phyloP scores from a whole-genome alignment of 257 asterid genomes.

The Oldenlandia corymbosa region DNA sequence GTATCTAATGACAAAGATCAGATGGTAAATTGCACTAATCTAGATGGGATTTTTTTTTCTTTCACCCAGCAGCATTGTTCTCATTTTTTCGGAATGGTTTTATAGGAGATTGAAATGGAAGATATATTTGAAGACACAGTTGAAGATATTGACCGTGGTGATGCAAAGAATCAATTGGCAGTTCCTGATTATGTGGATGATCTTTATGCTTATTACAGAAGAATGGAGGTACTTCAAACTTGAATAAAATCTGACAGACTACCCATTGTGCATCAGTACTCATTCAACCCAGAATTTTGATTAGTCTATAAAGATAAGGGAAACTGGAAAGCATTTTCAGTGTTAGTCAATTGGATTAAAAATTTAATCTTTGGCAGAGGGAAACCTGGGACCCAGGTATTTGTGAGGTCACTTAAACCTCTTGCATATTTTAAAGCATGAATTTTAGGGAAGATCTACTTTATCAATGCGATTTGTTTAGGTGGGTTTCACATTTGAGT shows the following conservation, averaged over 20 bases:
- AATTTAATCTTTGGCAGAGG: not conserved
- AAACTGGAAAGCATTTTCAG: not conserved
- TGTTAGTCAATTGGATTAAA: not conserved
- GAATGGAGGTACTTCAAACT: conserved; percentile 51
- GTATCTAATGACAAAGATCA: conserved; percentile 37
- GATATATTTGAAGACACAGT: conserved; percentile 71
- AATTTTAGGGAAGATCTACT: not conserved
- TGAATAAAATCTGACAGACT: not conserved
- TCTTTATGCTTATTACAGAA: conserved; percentile 63
- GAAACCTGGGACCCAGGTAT: not conserved
- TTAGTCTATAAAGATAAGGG: no score
- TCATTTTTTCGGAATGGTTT: conserved; percentile 6
- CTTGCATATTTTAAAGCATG: not conserved
- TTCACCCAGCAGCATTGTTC: not conserved
- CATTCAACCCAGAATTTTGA: no score
- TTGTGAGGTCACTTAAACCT: not conserved
- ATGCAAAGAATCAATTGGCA: conserved; percentile 64
- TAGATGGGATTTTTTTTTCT: not conserved
- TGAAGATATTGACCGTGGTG: conserved; percentile 61
- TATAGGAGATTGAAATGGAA: conserved; percentile 91
- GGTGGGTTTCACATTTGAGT: not conserved
- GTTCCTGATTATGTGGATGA: conserved; percentile 77
- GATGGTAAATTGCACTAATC: conserved; percentile 31
- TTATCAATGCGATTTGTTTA: not conserved
- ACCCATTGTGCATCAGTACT: not conserved